phyloP scores from a whole-genome alignment of 2,329 filamentous ascomycete species.

The Apiospora aurea region DNA sequence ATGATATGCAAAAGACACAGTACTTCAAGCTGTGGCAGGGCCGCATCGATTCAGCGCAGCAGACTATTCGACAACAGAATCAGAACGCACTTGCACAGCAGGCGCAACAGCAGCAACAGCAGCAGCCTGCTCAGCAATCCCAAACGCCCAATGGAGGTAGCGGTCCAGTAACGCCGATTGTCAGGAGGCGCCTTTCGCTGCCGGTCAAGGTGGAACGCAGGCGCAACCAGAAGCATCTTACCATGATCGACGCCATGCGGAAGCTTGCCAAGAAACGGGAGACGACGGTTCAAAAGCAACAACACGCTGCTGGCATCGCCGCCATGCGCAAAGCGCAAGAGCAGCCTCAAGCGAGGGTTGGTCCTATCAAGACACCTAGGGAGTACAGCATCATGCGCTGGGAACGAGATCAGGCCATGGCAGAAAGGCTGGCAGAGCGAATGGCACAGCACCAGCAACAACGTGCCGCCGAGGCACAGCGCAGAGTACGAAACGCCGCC shows the following conservation, averaged over 20 bases:
- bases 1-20: slow-evolving; percentile 92
- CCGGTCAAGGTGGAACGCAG: slow-evolving; percentile 87
- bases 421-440: slow-evolving; percentile 66
- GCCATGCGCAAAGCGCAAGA: slow-evolving; percentile 85
- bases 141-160: slow-evolving; percentile 36
- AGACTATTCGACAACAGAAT: slow-evolving; percentile 60
- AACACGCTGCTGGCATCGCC: slow-evolving; percentile 78
- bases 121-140: slow-evolving; percentile 37
- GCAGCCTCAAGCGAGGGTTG: slow-evolving; percentile 51
- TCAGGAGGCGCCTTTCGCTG: slow-evolving; percentile 74
- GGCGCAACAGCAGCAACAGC: slow-evolving; percentile 39
- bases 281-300: slow-evolving; percentile 83
- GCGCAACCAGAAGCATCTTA: slow-evolving; percentile 84
- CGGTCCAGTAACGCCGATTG: slow-evolving; percentile 56
- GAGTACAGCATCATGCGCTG: slow-evolving; percentile 91
- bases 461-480: slow-evolving; percentile 60
- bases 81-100: slow-evolving; percentile 52
- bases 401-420: slow-evolving; percentile 78
- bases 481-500: slow-evolving; percentile 55
- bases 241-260: slow-evolving; percentile 91
- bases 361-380: slow-evolving; percentile 77
- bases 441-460: slow-evolving; percentile 64
- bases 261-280: slow-evolving; percentile 96
- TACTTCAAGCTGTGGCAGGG: slow-evolving; percentile 83
- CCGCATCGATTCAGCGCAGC: slow-evolving; percentile 66